Base-by-base conservation (phyloP, 2,329 filamentous ascomycete genomes). In the Chaetothyriales sp. region DNA sequence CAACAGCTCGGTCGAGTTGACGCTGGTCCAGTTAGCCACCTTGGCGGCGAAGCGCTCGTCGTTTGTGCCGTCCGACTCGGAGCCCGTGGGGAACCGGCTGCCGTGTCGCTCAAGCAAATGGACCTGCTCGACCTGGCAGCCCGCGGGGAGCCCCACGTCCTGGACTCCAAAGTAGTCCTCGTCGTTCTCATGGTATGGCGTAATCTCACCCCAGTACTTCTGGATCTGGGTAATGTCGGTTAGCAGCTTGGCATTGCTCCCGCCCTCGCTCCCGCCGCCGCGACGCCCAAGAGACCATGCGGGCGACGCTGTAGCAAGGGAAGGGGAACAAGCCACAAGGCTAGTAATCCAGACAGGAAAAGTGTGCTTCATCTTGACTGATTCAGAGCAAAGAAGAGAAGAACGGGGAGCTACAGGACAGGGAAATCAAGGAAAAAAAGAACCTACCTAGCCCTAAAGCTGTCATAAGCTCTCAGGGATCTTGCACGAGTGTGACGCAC, bases 41-140 rank as follows among this genome's bases (percentile, higher is more conserved):
- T 78, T 78, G 12, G 64, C 58, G 1, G 66, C 71, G 53, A 79
- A 78, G 10, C 63, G 58, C 44, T 68, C 66, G 54, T 76, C 70
- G 55, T 73, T 75, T 19, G 54, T 57, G 1, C 72, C 75, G 55
- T 79, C 76, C 53, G 75, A 67, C 25, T 64, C 64, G 52, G 63
- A 65, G 18, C 65, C 46, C 0, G 69, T 73, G 2, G 73, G 73
- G 44, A 75, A 77, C 20, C 76, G 69, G 53, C 78, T 66, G 0
- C 73, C 72, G 60, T 79, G 76, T 25, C 76, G 69, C 58, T 78
- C 75, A 15, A 79, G 66, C 5, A 70, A 64, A 55, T 77, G 74
- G 0, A 67, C 73, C 59, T 77, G 73, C 52, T 74, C 71, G 50
- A 78, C 63, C 60, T 77, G 74, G 62, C 76, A 79, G n/a, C 73